phyloP scores from a whole-genome alignment of 2,329 filamentous ascomycete species.

The Verruconis gallopava region DNA sequence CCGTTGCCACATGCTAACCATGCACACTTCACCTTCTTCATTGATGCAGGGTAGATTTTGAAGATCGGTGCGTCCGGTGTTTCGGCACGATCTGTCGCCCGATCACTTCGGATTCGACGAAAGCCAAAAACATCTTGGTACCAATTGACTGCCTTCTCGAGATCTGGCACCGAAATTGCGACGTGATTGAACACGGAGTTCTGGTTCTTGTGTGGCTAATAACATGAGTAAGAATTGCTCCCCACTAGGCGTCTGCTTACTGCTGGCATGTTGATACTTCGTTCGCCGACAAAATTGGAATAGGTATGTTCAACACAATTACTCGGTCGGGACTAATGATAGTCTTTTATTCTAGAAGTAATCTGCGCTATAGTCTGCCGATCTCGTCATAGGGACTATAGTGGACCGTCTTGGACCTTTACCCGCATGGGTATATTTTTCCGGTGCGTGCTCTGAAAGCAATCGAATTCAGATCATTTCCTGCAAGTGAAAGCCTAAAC shows the following conservation, averaged over 20 bases:
- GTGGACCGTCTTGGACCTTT: too few relatives aligned
- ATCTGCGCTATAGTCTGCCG: too few relatives aligned
- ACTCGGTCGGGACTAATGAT: too few relatives aligned
- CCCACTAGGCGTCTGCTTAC: not conserved
- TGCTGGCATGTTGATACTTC: not conserved
- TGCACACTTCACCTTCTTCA: constrained; percentile 20
- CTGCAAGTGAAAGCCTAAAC: too few relatives aligned
- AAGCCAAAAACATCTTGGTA: constrained; percentile 18
- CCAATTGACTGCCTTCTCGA: constrained; percentile 17
- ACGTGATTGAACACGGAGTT: constrained; percentile 17
- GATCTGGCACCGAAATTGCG: constrained; percentile 17
- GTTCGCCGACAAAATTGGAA: too few relatives aligned
- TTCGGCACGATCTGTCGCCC: constrained; percentile 8
- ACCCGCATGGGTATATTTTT: too few relatives aligned
- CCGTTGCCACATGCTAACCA: constrained; percentile 21
- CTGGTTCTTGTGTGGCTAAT: not conserved
- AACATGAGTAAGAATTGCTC: not conserved
- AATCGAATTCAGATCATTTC: too few relatives aligned
- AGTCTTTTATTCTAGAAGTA: too few relatives aligned
- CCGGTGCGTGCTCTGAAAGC: too few relatives aligned
- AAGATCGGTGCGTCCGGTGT: constrained; percentile 18
- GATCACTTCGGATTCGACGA: constrained; percentile 14
- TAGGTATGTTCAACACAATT: too few relatives aligned
- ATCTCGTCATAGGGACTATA: too few relatives aligned
- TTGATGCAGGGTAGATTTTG: constrained; percentile 18